Percentiles rank a stretch among this genome's conserved stretches.
These are phyloP conservation scores for Ceratocystis cacaofunesta DNA, from an alignment of 2,329 filamentous ascomycete species.

Conservation along the genomic window DNA sequence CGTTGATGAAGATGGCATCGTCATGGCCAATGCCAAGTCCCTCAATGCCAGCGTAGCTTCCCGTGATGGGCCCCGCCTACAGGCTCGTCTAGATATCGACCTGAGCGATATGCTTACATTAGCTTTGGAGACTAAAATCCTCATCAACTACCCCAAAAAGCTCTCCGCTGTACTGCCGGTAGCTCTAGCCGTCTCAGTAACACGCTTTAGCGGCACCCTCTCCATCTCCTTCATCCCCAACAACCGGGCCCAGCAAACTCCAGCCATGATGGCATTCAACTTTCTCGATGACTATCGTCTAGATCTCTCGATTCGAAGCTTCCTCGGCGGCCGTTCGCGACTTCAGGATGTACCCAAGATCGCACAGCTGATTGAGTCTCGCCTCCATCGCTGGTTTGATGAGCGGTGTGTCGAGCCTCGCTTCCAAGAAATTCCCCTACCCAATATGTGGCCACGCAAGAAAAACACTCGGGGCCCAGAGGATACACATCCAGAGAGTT, in stretches of 20 bases:
- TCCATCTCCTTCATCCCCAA: conserved; percentile 85
- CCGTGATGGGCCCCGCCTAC: conserved; percentile 57
- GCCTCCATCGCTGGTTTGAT: conserved; percentile 76
- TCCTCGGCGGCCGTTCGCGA: conserved; percentile 64
- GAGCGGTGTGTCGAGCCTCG: conserved; percentile 72
- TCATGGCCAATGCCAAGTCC: conserved; percentile 35
- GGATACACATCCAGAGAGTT: conserved; percentile 32
- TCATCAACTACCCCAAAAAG: conserved; percentile 88
- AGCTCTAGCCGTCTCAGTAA: conserved; percentile 77
- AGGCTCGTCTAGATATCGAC: conserved; percentile 94
- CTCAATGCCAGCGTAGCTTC: conserved; percentile 38
- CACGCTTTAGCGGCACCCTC: conserved; percentile 86
- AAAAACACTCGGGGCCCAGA: conserved; percentile 66
- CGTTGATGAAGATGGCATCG: conserved; percentile 62
- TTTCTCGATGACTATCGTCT: conserved; percentile 81
- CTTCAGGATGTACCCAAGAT: conserved; percentile 82
- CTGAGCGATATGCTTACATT: conserved; percentile 90
- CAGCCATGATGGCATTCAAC: conserved; percentile 85
- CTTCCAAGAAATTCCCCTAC: conserved; percentile 74
- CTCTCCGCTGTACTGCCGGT: conserved; percentile 81
- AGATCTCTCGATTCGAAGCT: conserved; percentile 65
- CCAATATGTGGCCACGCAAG: conserved; percentile 70
- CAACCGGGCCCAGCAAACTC: conserved; percentile 50
- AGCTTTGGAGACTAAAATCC: conserved; percentile 81
- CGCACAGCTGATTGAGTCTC: conserved; percentile 64